Evolutionary conservation across 2,329 filamentous ascomycete species (phyloP), one percentile per base, ranked within the genome.

Genomic region (Fusarium udum): DNA sequence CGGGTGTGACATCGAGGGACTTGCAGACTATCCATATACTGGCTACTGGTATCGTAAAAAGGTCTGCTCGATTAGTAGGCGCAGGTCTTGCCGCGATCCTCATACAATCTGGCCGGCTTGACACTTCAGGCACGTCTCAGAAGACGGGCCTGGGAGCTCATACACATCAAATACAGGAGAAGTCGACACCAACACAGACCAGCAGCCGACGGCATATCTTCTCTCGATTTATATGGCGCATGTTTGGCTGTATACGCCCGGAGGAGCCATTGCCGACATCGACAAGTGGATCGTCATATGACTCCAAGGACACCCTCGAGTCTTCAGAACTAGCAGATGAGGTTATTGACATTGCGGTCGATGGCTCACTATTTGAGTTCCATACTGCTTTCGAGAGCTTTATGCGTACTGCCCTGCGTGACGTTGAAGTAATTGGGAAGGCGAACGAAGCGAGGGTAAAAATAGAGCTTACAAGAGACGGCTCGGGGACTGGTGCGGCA

Each of bases 391-490:
- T 67, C 3, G 63, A 67, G 31, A 31, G 37, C 6, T 43, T 48
- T 5, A 67, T 67, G 65, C 65, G 63, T 5, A 31, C 46, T 20
- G 36, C 46, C 5, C 12, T 67, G 0, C n/a, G 46, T 0, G 63
- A 67, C 18, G 51, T 67, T 10, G 12, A 37, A 8, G 31, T 22
- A 16, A 28, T 67, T 12, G 64, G 65, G 22, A 18, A 4, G 4
- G 7, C 3, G 0, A 36, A 67, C 6, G 65, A 67, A 16, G 20
- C 10, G 3, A 61, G 63, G 12, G 48, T 67, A 36, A 67, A 32
- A 16, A 67, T 67, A 43, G 65, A 67, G 28, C 65, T 67, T n/a
- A 67, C 65, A 1, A 55, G 58, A 16, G 65, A 67, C 1, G 65
- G 65, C 0, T 67, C 65, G 1, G 63, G 65, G 5, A 67, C 63